Evolutionary conservation across 129 eudicot genomes (phyloP).

Genomic region (Saussurea involucrata): DNA sequence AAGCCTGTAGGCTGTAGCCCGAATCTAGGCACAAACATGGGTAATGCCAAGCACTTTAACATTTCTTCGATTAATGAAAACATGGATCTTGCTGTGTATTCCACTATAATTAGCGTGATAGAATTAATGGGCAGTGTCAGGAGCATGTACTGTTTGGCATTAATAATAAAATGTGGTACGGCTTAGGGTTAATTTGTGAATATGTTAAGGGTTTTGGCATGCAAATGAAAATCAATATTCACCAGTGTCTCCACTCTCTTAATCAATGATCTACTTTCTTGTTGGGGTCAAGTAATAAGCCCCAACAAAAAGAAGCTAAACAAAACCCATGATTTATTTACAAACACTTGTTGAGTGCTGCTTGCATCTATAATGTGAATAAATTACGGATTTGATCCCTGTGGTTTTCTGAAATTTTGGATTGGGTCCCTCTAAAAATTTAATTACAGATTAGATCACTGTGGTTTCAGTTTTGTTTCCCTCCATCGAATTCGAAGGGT

Average conservation of each 20-base stretch:
- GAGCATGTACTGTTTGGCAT: background rate
- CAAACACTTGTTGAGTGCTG: background rate
- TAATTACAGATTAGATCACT: too few species aligned
- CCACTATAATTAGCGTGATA: background rate
- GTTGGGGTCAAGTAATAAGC: background rate
- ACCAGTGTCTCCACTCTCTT: conserved; percentile 2
- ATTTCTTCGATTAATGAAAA: too few species aligned
- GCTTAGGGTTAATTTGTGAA: conserved; percentile 1
- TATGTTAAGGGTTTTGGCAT: background rate
- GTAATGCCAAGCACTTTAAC: too few species aligned
- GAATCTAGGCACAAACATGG: background rate
- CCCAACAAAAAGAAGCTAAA: background rate
- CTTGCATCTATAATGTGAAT: conserved; percentile 11
- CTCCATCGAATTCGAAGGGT: too few species aligned
- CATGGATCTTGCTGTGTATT: too few species aligned
- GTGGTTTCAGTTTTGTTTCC: too few species aligned
- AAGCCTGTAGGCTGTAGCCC: background rate
- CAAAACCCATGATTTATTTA: background rate
- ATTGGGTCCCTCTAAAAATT: too few species aligned
- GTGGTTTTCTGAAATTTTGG: too few species aligned
- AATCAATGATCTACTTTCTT: background rate
- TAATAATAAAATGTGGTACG: background rate
- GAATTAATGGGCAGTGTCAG: background rate
- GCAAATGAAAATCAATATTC: background rate
- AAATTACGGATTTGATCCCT: too few species aligned